Conservation (phyloP, 1,139 yeast species). For the Blastobotrys raffinosifermentans region DNA sequence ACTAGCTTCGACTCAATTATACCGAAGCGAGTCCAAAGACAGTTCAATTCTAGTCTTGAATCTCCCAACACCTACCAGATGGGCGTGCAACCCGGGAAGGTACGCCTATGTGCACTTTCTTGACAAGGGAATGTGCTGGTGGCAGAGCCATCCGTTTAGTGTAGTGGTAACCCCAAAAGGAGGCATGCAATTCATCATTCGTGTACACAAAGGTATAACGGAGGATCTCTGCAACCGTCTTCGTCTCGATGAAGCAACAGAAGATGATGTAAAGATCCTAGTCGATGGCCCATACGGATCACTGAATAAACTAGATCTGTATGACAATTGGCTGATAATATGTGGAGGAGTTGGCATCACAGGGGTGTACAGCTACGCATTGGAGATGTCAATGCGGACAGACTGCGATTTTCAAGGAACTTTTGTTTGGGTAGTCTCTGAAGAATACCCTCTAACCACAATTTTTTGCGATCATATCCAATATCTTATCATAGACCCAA, state of each 20-base stretch:
- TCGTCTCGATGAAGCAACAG: neutral
- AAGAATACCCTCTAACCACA: constrained; percentile 10
- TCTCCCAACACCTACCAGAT: constrained; percentile 25
- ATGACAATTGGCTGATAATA: constrained; percentile 45
- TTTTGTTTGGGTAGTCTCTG: constrained; percentile 19
- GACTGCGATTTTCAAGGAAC: constrained; percentile 1
- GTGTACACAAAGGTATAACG: constrained; percentile 32
- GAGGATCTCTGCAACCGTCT: constrained; percentile 5
- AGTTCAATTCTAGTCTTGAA: constrained; percentile 27
- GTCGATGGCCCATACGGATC: constrained; percentile 59
- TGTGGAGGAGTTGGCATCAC: constrained; percentile 72
- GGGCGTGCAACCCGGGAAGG: constrained; percentile 50
- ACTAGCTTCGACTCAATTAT: constrained; percentile 16
- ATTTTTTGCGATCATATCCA: constrained; percentile 19
- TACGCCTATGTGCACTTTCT: constrained; percentile 55
- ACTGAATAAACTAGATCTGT: constrained; percentile 44
- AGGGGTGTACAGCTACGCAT: constrained; percentile 32
- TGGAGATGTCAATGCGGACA: constrained; percentile 7
- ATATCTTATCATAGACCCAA: constrained; percentile 6
- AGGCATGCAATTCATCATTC: constrained; percentile 30
- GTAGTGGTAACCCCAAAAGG: constrained; percentile 33
- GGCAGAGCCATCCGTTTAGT: constrained; percentile 70
- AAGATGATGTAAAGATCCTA: constrained; percentile 19
- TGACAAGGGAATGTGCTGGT: constrained; percentile 34
- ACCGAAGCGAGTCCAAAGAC: constrained; percentile 33